These are phyloP conservation scores for Coniferiporia weirii DNA, from an alignment of 1,284 basidiomycete species.

Conservation along the genomic window DNA sequence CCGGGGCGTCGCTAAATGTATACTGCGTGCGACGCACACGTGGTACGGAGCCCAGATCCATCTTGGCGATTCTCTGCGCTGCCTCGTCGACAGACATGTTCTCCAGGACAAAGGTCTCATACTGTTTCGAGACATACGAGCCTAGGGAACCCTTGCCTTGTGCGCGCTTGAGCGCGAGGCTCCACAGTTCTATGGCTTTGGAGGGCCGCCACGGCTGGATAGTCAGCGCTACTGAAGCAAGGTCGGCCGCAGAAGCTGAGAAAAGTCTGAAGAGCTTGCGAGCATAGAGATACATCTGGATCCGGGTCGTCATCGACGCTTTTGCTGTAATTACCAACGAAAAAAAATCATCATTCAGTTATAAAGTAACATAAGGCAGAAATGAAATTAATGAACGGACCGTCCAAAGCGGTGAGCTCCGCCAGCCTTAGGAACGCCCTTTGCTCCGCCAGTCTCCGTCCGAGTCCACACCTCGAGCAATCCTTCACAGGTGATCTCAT, in stretches of 20 bases:
- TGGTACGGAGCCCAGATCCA: conserved; percentile 18
- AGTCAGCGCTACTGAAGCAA: conserved; percentile 55
- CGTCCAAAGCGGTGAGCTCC: conserved; percentile 42
- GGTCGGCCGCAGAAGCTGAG: conserved; percentile 38
- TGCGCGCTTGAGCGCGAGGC: conserved; percentile 7
- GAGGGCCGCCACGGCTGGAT: conserved; percentile 38
- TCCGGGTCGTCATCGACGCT: conserved; percentile 37
- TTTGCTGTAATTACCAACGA: conserved; percentile 21
- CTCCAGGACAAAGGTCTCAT: conserved; percentile 53
- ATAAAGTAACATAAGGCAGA: background rate
- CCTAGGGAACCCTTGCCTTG: conserved; percentile 28
- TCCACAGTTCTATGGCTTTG: conserved; percentile 36
- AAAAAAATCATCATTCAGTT: conserved; percentile 15
- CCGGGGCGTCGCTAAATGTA: background rate
- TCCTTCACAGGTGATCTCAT: conserved; percentile 28
- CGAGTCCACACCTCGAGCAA: conserved; percentile 28
- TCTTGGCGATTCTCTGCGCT: conserved; percentile 33
- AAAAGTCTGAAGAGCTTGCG: conserved; percentile 37
- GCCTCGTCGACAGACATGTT: conserved; percentile 48
- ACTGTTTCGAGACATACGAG: conserved; percentile 32
- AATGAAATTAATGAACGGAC: conserved; percentile 24
- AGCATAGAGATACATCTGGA: conserved; percentile 48
- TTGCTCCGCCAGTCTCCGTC: conserved; percentile 41
- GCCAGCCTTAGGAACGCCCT: conserved; percentile 50
- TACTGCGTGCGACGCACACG: conserved; percentile 11